Conservation (phyloP, 305 asterid genomes). For the Fraxinus sp. region DNA sequence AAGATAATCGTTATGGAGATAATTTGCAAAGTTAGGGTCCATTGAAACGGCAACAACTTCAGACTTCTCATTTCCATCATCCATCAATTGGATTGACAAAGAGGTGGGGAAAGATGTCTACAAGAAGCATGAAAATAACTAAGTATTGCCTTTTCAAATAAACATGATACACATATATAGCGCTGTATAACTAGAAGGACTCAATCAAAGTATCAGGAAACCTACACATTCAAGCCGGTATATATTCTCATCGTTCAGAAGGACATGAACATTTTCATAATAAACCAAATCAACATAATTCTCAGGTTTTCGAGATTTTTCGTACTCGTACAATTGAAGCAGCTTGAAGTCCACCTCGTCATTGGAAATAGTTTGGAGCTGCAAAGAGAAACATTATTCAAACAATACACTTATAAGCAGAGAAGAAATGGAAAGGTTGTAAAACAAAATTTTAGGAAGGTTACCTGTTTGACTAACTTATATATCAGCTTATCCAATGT, state of each 20-base stretch:
- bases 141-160: conserved; percentile 26
- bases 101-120: conserved; percentile 65
- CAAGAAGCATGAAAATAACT: conserved; percentile 39
- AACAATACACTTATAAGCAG: conserved; percentile 17
- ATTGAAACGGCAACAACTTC: conserved; percentile 91
- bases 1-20: conserved; percentile 79
- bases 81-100: conserved; percentile 88
- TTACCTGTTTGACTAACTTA: conserved; percentile 93
- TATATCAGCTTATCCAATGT: conserved; percentile 94
- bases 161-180: conserved; percentile 3
- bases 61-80: conserved; percentile 84
- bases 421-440: not conserved
- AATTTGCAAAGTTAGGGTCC: conserved; percentile 83
- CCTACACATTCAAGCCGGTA: conserved; percentile 78
- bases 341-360: conserved; percentile 71
- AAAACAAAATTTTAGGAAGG: conserved; percentile 7
- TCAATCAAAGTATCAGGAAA: conserved; percentile 25
- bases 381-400: conserved; percentile 32
- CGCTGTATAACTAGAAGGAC: conserved; percentile 5
- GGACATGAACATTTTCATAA: conserved; percentile 62
- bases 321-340: conserved; percentile 66
- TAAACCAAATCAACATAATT: conserved; percentile 68
- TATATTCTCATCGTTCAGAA: conserved; percentile 62
- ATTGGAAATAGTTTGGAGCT: conserved; percentile 61
- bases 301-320: conserved; percentile 61